A percentile compares a stretch with the other conserved stretches of the same genome.
Evolutionary conservation across 1,284 basidiomycete species (phyloP).

Genomic region (Melampsora abietis-canadensis): DNA sequence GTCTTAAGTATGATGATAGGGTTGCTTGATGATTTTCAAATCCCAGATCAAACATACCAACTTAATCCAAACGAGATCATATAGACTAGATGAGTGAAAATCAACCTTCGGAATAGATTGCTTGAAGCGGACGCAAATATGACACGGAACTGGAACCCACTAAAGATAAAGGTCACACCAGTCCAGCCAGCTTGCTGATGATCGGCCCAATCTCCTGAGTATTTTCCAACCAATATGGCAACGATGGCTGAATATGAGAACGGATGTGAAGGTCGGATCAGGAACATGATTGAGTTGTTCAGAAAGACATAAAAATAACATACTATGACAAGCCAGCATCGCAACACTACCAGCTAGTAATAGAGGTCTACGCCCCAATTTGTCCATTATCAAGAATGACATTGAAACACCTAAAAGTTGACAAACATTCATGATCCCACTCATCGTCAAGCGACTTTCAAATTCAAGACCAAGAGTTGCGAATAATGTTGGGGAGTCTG

Average conservation of each 20-base stretch:
- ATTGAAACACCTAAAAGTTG: conserved; percentile 45
- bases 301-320: neutral
- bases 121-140: neutral
- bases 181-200: conserved; percentile 44
- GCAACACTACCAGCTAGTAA: conserved; percentile 42
- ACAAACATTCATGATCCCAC: conserved; percentile 44
- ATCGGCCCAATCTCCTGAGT: conserved; percentile 36
- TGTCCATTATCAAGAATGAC: conserved; percentile 45
- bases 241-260: conserved; percentile 26
- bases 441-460: conserved; percentile 44
- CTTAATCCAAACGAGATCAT: conserved; percentile 48
- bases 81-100: conserved; percentile 17
- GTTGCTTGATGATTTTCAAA: neutral
- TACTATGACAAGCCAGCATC: conserved; percentile 35
- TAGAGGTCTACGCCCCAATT: conserved; percentile 45
- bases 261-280: neutral
- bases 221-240: conserved; percentile 38
- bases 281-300: neutral
- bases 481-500: conserved; percentile 49
- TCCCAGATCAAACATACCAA: conserved; percentile 9
- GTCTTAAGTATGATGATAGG: neutral
- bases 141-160: neutral
- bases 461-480: conserved; percentile 45
- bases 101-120: neutral
- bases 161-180: conserved; percentile 36